Evolutionary conservation across 2,329 filamentous ascomycete species (phyloP), one percentile per base, ranked within the genome.

Genomic region (Xylaria sp.): DNA sequence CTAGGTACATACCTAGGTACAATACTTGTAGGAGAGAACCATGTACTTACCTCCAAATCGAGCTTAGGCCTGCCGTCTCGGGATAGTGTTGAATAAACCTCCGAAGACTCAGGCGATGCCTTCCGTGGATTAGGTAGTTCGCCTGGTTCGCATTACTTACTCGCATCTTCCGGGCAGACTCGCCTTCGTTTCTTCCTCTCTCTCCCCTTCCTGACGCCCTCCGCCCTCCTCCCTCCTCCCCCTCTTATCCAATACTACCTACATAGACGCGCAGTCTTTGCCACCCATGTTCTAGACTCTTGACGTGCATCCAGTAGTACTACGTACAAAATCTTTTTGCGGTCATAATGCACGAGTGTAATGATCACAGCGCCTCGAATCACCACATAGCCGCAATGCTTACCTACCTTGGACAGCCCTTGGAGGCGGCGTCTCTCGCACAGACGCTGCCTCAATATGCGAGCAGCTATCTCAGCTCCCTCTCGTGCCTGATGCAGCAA

Each of bases 101-200:
- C 28, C 28, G 28, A 31, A 9, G 9, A 5, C 28, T 9, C 9
- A 5, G 28, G 9, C 28, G 28, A 31, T 31, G 9, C 5, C 5
- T 31, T 5, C 28, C 28, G 28, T 31, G 28, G 28, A 31, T 31
- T 31, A 37, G 5, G 40, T 45, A 45, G 42, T 14, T 45, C 21
- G 42, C 42, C 45, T 47, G 45, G 45, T 47, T 47, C 45, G 45
- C 45, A 47, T 47, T n/a, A n/a, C n/a, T n/a, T n/a, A n/a, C n/a
- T n/a, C n/a, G n/a, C n/a, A n/a, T n/a, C n/a, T n/a, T n/a, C n/a
- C n/a, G n/a, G n/a, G n/a, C n/a, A n/a, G n/a, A n/a, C n/a, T n/a
- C n/a, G n/a, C n/a, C 28, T 9, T 31, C 28, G 37, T 40, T 17
- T 4, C 37, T 6, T 23, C 19, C 40, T 5, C 40, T 23, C 12